Evolutionary conservation across 1,284 basidiomycete species (phyloP).

Genomic region (Heterobasidion irregulare): DNA sequence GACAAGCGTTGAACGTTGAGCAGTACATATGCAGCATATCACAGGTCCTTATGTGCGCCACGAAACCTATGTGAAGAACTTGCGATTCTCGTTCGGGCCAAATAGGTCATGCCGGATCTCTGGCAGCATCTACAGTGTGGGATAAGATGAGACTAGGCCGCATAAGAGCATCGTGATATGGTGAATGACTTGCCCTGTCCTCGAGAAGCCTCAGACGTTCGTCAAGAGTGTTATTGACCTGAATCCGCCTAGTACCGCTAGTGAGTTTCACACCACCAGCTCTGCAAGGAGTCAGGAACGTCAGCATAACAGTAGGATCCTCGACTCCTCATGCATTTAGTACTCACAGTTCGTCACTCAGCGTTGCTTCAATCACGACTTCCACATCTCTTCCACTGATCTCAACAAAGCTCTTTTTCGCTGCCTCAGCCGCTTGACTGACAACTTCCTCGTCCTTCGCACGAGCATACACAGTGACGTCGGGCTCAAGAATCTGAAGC

Average conservation of each 20-base stretch:
- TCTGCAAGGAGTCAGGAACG: constrained; percentile 26
- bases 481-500: constrained; percentile 56
- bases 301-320: constrained; percentile 1
- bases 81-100: constrained; percentile 80
- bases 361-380: constrained; percentile 54
- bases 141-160: too few species aligned
- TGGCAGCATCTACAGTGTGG: constrained; percentile 74
- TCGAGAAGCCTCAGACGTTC: constrained; percentile 83
- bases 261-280: constrained; percentile 80
- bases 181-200: constrained; percentile 57
- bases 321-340: neutral
- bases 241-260: constrained; percentile 70
- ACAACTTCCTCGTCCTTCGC: constrained; percentile 51
- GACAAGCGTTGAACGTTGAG: neutral
- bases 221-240: constrained; percentile 87
- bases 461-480: constrained; percentile 55
- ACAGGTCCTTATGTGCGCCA: neutral
- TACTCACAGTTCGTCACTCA: constrained; percentile 71
- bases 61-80: constrained; percentile 58
- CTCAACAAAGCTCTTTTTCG: constrained; percentile 59
- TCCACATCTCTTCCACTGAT: constrained; percentile 67
- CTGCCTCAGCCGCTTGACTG: constrained; percentile 53
- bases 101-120: constrained; percentile 84
- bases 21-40: neutral
- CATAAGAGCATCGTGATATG: neutral